A percentile compares a stretch with the other conserved stretches of the same genome.
phyloP scores from a whole-genome alignment of 2,329 filamentous ascomycete genomes.

The Aschersonia sp. region DNA sequence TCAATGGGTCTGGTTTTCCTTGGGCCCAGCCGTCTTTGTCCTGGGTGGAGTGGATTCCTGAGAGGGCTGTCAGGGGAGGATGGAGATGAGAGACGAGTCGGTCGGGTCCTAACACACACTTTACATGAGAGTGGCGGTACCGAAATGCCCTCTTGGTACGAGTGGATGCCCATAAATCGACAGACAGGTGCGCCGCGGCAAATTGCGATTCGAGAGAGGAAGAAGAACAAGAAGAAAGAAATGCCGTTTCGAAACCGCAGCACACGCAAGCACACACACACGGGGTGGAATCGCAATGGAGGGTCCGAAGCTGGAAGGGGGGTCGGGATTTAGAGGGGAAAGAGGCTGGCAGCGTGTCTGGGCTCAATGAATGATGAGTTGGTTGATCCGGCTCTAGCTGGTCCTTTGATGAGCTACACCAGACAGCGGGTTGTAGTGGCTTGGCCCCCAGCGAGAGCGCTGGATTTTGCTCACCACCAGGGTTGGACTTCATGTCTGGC shows the following conservation, averaged over 20 bases:
- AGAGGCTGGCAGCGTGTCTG: too few relatives aligned
- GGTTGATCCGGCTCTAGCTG: neutral
- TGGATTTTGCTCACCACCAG: neutral
- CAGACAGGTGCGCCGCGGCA: neutral
- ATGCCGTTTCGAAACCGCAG: neutral
- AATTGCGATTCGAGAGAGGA: neutral
- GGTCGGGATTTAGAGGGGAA: too few relatives aligned
- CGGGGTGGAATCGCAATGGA: too few relatives aligned
- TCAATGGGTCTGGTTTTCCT: constrained; percentile 9
- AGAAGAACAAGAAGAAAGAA: neutral
- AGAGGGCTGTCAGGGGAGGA: constrained; percentile 4
- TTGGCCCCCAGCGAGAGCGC: neutral
- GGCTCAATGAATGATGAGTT: neutral
- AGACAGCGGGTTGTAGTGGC: neutral
- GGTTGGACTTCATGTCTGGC: neutral
- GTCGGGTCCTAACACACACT: neutral
- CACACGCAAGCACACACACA: too few relatives aligned
- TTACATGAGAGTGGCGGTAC: neutral
- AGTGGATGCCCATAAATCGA: neutral
- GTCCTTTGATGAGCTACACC: neutral
- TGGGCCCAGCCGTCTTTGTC: constrained; percentile 20
- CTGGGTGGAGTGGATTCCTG: constrained; percentile 6
- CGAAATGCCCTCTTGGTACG: neutral
- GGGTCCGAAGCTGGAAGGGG: too few relatives aligned
- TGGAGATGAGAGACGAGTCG: neutral